phyloP scores from a whole-genome alignment of 139 green algal species.

The Eudorina sp. region DNA sequence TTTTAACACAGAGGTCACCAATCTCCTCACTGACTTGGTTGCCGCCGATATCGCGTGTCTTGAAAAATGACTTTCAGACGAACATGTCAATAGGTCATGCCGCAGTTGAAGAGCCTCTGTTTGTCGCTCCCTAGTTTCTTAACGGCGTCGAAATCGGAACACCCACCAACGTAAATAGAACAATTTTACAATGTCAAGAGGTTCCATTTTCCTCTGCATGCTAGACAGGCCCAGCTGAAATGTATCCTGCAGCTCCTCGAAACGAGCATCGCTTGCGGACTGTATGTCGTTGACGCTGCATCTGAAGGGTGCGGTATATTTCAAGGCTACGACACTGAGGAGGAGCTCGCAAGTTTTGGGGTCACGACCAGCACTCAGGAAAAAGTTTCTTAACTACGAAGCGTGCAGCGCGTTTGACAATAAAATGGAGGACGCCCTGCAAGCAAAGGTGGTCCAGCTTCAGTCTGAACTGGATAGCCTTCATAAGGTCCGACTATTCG shows the following conservation, averaged over 20 bases:
- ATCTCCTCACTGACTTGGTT: no score
- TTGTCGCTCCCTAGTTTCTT: background rate
- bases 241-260: background rate
- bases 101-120: background rate
- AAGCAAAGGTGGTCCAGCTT: slow-evolving; percentile 10
- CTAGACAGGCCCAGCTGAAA: no score
- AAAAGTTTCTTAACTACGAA: background rate
- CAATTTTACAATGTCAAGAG: background rate
- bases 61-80: background rate
- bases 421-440: slow-evolving; percentile 18
- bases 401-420: background rate
- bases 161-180: background rate
- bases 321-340: background rate
- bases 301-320: background rate
- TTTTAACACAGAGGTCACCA: no score
- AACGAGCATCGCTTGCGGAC: background rate
- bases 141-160: background rate
- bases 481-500: slow-evolving; percentile 36
- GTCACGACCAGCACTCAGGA: background rate
- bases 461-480: slow-evolving; percentile 40
- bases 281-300: background rate
- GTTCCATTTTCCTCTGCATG: no score
- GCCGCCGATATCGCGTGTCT: no score
- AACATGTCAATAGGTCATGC: background rate
- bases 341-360: background rate